Percentiles rank a stretch among this genome's conserved stretches.
phyloP scores from a whole-genome alignment of 768 basidiomycete genomes.

The Psilocybe cyanescens region DNA sequence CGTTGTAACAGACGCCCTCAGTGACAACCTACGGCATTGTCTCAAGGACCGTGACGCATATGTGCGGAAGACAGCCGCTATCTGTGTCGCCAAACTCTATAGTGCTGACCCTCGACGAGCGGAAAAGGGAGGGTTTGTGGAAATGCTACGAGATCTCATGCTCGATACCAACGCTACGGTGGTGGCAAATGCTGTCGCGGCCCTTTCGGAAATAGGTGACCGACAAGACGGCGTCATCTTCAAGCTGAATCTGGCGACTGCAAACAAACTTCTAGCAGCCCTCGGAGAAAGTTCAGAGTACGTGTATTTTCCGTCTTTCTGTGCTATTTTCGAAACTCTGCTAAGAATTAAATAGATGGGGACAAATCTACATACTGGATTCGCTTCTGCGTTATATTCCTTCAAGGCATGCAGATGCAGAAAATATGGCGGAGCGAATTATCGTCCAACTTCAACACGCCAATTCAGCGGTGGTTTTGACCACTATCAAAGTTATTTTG shows the following conservation, averaged over 20 bases:
- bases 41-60: constrained; percentile 96
- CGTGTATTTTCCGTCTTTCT: constrained; percentile 34
- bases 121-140: constrained; percentile 90
- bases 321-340: constrained; percentile 13
- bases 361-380: constrained; percentile 97
- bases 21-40: constrained; percentile 90
- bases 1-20: constrained; percentile 79
- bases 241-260: constrained; percentile 83
- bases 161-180: constrained; percentile 96
- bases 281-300: constrained; percentile 97
- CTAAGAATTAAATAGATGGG: constrained; percentile 71
- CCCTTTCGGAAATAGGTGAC: constrained; percentile 96
- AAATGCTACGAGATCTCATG: constrained; percentile 88
- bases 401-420: constrained; percentile 83
- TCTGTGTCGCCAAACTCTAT: constrained; percentile 96
- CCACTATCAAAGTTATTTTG: constrained; percentile 94
- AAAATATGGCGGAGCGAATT: constrained; percentile 94
- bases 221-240: constrained; percentile 93
- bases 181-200: constrained; percentile 95
- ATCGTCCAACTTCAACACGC: constrained; percentile 93
- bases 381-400: constrained; percentile 94
- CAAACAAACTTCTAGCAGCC: constrained; percentile 89
- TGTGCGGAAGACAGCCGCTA: constrained; percentile 97
- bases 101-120: constrained; percentile 84
- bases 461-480: constrained; percentile 99